Evolutionary conservation across 805 yeast genomes (phyloP), one percentile per base, ranked within the genome.

Genomic region (Yarrowia keelungensis): DNA sequence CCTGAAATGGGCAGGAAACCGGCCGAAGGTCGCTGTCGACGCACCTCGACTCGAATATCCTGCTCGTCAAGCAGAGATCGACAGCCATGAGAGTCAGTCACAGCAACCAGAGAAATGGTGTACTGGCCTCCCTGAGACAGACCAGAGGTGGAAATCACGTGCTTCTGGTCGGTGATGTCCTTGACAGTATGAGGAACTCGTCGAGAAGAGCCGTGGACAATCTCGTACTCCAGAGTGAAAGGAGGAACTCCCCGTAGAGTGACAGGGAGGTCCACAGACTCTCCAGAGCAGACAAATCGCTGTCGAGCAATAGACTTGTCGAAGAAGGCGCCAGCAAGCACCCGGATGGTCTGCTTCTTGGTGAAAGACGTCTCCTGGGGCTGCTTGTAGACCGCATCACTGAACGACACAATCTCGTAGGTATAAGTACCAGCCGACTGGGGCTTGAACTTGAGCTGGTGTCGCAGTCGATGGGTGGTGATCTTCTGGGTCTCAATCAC

Each of bases 221-320:
- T 79, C 67, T 87, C 90, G 77, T 92, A 93, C 26, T 81, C 82
- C 67, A 95, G 81, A 1, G 84, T 80, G 72, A 89, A 91, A 4
- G 98, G 98, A 0, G 89, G 85, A 71, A 87, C 87, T 14, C 99
- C 99, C 61, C 85, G 86, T 26, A 95, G 83, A 10, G 76, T 75
- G 4, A 94, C 82, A 0, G 89, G 87, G 5, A 90, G 78, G 1
- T 74, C 72, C 67, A 82, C 80, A 3, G 74, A 74, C 22, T 83
- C 83, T 8, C 85, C 86, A 5, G 85, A 76, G 73, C 89, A 86
- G 70, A 85, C 75, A 8, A 49, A 62, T 26, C 77, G 74, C 38
- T 75, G 72, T 11, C 69, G 59, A 14, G 73, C 51, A 2, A 70
- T 38, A 12, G 45, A 22, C 32, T 73, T 67, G 58, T 53, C 61